These are phyloP conservation scores for Spencermartinsiella ligniputridi DNA, from an alignment of 1,139 yeast genomes.

Conservation along the genomic window DNA sequence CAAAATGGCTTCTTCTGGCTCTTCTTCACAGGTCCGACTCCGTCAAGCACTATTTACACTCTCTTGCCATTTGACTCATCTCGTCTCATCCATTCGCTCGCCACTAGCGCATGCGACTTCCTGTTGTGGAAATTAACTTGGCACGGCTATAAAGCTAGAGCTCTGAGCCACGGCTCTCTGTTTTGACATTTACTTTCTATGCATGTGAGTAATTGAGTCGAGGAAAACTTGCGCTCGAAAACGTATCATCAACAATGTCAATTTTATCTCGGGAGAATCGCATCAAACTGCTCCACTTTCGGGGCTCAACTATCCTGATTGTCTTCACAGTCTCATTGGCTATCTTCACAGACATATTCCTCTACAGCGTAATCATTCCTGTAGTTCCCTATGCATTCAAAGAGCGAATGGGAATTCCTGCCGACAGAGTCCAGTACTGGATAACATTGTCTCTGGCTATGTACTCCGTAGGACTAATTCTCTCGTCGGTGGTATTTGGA, in stretches of 20 bases:
- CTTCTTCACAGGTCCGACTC: no score
- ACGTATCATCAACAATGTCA: constrained; percentile 17
- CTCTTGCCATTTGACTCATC: no score
- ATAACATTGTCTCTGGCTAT: constrained; percentile 32
- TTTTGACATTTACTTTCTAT: no score
- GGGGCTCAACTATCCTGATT: constrained; percentile 28
- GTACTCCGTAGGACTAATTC: constrained; percentile 35
- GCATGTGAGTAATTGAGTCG: no score
- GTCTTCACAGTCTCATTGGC: constrained; percentile 30
- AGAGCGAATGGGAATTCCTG: constrained; percentile 27
- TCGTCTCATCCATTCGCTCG: no score
- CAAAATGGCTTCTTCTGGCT: no score
- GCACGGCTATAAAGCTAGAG: no score
- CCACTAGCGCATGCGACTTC: no score
- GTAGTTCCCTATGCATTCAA: constrained; percentile 34
- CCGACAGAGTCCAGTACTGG: constrained; percentile 27
- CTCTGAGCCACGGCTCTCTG: no score
- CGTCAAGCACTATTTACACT: no score
- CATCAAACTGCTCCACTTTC: constrained; percentile 24
- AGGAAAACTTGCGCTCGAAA: no score
- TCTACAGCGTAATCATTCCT: constrained; percentile 34
- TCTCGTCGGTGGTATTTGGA: constrained; percentile 32
- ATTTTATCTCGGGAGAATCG: constrained; percentile 26
- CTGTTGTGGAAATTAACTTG: no score
- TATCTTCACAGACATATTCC: constrained; percentile 33